These are phyloP conservation scores for Fusarium haematococcum DNA, from an alignment of 2,329 filamentous ascomycete species.

Conservation along the genomic window DNA sequence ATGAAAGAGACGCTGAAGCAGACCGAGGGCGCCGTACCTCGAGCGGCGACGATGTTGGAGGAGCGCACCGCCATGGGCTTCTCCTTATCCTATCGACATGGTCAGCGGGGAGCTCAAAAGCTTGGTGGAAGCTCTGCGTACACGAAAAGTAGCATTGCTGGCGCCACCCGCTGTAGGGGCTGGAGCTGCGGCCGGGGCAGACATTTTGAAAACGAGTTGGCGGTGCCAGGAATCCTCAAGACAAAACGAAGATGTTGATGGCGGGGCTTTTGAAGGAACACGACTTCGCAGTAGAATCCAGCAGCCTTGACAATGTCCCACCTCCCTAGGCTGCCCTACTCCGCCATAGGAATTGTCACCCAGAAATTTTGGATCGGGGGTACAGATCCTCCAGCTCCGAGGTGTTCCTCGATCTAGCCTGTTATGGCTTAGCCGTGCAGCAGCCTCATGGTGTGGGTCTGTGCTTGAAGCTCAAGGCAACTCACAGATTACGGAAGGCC, in stretches of 20 bases:
- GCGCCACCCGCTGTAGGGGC: slow-evolving; percentile 51
- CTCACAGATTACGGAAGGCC: slow-evolving; percentile 56
- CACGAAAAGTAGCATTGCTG: slow-evolving; percentile 68
- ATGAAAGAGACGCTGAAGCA: slow-evolving; percentile 3
- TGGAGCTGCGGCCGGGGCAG: slow-evolving; percentile 54
- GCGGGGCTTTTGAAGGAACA: slow-evolving; percentile 48
- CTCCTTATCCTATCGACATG: slow-evolving; percentile 78
- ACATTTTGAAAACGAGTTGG: slow-evolving; percentile 53
- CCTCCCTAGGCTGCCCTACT: slow-evolving; percentile 53
- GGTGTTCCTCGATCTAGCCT: slow-evolving; percentile 40
- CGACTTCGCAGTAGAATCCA: slow-evolving; percentile 45
- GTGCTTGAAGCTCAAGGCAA: slow-evolving; percentile 56
- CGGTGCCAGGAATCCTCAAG: slow-evolving; percentile 41
- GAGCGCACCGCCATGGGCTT: slow-evolving; percentile 98
- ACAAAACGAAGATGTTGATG: slow-evolving; percentile 43
- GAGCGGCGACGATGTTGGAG: slow-evolving; percentile 95
- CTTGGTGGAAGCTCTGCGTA: slow-evolving; percentile 53
- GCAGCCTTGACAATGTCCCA: slow-evolving; percentile 54
- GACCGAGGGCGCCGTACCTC: slow-evolving; percentile 70
- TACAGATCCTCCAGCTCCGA: slow-evolving; percentile 56
- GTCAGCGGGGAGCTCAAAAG: slow-evolving; percentile 55
- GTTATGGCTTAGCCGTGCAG: slow-evolving; percentile 40
- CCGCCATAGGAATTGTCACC: slow-evolving; percentile 47
- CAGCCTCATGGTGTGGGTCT: slow-evolving; percentile 42
- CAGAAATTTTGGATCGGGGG: slow-evolving; percentile 56